Evolutionary conservation across 768 basidiomycete species (phyloP), one percentile per base, ranked within the genome.

Genomic region (Lactarius sp.): DNA sequence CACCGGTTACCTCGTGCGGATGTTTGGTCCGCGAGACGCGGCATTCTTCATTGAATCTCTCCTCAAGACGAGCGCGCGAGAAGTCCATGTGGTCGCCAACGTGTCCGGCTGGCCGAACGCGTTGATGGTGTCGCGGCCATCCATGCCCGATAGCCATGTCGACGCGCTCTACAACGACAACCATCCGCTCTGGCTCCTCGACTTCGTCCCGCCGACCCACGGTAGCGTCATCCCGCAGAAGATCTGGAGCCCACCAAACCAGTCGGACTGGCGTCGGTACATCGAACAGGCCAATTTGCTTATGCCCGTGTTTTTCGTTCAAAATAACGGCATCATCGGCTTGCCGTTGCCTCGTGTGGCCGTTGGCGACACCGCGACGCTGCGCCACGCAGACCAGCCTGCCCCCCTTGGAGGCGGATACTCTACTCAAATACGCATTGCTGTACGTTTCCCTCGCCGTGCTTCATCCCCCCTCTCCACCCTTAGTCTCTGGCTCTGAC

Each of bases 201-300:
- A 65, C 49, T 52, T 60, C 14, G 13, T 55, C 18, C 64, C 64
- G n/a, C 7, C 0, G 14, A 47, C 47, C 18, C 18, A 3, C 1
- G 16, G 6, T 50, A 13, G 9, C 46, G 62, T 66, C 22, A 51
- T 66, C 44, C 42, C 65, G 2, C 65, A 66, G 47, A 16, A 47
- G 42, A 57, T 66, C 2, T 66, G 65, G 65, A 63, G 37, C 8
- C 65, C 65, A 16, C 60, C 61, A 16, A 62, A 62, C 20, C 61
- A 62, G 52, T 62, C 61, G 8, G 65, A 66, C 56, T 63, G 60
- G 65, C 61, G 61, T 6, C 65, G 61, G n/a, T 66, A 66, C 18
- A 56, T 66, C 51, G 61, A 62, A 16, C 61, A 66, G 31, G 65
- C 65, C 0, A 36, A n/a, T 8, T 18, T 66, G 7, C 61, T 44